These are phyloP conservation scores for Rubia occidens DNA, from an alignment of 305 asterid species.

Conservation along the genomic window DNA sequence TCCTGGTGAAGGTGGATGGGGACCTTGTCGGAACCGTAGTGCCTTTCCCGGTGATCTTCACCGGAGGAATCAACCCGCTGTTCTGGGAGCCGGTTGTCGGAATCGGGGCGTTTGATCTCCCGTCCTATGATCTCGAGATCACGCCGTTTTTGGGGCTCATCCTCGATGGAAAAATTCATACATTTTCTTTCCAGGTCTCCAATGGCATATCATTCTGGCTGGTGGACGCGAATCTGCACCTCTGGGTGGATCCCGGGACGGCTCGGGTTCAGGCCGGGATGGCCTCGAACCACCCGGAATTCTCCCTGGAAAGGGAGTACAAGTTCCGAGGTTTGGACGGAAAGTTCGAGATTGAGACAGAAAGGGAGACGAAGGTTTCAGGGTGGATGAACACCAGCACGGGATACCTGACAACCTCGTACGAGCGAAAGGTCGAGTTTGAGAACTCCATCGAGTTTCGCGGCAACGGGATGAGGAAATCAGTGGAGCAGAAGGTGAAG, in stretches of 20 bases:
- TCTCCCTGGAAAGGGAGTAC: constrained; percentile 17
- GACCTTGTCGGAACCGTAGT: constrained; percentile 53
- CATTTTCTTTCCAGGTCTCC: constrained; percentile 41
- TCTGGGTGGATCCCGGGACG: constrained; percentile 54
- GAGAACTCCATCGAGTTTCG: constrained; percentile 37
- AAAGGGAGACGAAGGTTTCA: constrained; percentile 33
- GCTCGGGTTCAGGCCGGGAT: constrained; percentile 45
- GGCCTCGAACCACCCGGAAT: constrained; percentile 29
- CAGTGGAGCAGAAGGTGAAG: constrained; percentile 37
- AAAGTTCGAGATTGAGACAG: constrained; percentile 33
- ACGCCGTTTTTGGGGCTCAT: constrained; percentile 56
- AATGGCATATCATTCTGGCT: constrained; percentile 69
- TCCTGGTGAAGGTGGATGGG: constrained; percentile 49
- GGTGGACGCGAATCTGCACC: constrained; percentile 66
- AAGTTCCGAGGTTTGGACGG: constrained; percentile 40
- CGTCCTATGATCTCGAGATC: constrained; percentile 63
- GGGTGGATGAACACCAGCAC: constrained; percentile 66
- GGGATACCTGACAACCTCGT: constrained; percentile 45
- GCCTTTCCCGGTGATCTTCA: constrained; percentile 72
- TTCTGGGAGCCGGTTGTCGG: constrained; percentile 82
- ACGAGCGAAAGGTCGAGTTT: constrained; percentile 29
- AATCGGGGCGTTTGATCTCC: constrained; percentile 78
- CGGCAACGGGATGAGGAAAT: constrained; percentile 29
- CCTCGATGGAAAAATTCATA: constrained; percentile 48
- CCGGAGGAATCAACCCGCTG: constrained; percentile 77